Conservation (phyloP, 1,139 yeast genomes). For the Blastobotrys arbuscula region DNA sequence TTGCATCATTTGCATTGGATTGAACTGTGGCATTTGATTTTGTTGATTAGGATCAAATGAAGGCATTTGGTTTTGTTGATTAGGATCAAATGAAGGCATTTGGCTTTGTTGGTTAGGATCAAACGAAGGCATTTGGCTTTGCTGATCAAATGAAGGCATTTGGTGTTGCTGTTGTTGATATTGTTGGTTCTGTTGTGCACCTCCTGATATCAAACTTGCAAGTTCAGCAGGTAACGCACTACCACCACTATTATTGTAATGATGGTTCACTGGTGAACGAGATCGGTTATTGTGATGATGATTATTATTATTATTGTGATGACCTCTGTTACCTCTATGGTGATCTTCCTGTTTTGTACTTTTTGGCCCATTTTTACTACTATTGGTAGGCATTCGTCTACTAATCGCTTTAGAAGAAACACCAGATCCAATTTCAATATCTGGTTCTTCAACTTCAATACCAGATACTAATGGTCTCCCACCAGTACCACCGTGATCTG, state of each 20-base stretch:
- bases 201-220: conserved; percentile 8
- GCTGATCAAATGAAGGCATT: no score
- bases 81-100: conserved; percentile 1
- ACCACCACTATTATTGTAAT: not conserved
- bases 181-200: conserved; percentile 6
- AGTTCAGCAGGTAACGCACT: conserved; percentile 19
- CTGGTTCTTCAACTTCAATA: conserved; percentile 91
- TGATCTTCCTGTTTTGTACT: conserved; percentile 43
- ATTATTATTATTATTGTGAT: conserved; percentile 8
- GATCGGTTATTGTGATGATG: conserved; percentile 3
- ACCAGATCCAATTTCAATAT: conserved; percentile 92
- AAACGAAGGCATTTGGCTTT: conserved; percentile 7
- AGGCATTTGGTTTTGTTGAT: conserved; percentile 10
- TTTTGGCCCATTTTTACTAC: conserved; percentile 80
- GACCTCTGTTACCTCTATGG: conserved; percentile 11
- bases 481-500: conserved; percentile 98
- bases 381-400: conserved; percentile 40
- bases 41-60: conserved; percentile 9
- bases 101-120: conserved; percentile 7
- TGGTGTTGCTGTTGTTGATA: conserved; percentile 4
- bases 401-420: conserved; percentile 83
- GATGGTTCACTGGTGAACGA: not conserved
- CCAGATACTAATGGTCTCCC: conserved; percentile 81
- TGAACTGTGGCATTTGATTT: conserved; percentile 9
- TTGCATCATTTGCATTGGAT: conserved; percentile 13